Base-by-base conservation (phyloP, 2,329 filamentous ascomycete genomes). In the Venturia nashicola region DNA sequence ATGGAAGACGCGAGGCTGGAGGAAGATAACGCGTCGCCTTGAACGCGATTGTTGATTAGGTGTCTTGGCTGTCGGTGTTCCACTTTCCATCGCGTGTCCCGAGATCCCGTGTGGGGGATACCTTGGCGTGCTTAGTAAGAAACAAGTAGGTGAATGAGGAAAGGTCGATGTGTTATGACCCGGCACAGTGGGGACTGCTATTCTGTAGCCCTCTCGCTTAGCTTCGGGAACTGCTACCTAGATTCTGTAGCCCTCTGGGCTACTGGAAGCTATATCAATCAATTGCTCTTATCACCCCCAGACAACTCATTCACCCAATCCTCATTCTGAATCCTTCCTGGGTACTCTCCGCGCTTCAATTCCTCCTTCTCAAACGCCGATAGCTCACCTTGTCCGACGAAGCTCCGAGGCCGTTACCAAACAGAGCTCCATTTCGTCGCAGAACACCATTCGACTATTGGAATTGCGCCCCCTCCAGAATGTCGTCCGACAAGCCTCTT, bases 401-500 rank as follows among this genome's bases (percentile, higher is more conserved):
- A 57, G 32, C 51, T 57, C 51, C 51, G 32, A 57, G 27, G 51
- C 51, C 51, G 14, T 34, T 57, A 36, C 32, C 23, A 43, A 12
- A 46, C 18, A 43, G 39, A 43, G 36, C 36, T 61, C 59, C 11
- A 18, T 5, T 32, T 16, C 14, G 12, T 32, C n/a, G 36, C 59
- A 46, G n/a, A 61, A 43, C 36, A 61, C 36, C 59, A 43, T 59
- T 7, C 55, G 11, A 39, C 16, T n/a, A 11, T 59, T 39, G 55
- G 20, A 39, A 12, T 23, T 32, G 18, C 34, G 5, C 1, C 2
- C 2, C 11, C 12, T 61, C 42, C 59, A 27, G 11, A 43, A 81
- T 81, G 79, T 74, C 79, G 66, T 71, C 77, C 68, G 77, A 86
- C 69, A 88, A 91, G 79, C 90, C 92, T 65, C 85, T 97, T 70